Evolutionary conservation across 805 yeast species (phyloP), one percentile per base, ranked within the genome.

Genomic region (Wickerhamiella galacta): DNA sequence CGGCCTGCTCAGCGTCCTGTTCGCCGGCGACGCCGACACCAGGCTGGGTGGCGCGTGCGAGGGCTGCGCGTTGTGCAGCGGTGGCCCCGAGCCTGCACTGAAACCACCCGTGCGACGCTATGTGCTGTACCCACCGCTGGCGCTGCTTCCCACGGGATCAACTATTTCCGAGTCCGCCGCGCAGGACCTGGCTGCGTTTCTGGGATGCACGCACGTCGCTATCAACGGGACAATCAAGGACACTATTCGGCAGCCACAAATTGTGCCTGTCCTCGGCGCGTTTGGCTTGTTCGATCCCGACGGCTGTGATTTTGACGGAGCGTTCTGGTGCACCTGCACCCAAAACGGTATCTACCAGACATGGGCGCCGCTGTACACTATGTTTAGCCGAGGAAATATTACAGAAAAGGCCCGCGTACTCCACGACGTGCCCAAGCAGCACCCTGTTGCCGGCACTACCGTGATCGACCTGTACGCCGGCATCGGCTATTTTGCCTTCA

Each of bases 321-420:
- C 79, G 0, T 67, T 81, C 43, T 81, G 93, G 93, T 77, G 83
- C 43, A 52, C 61, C 8, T 63, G 63, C 1, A 54, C 60, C 2
- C 94, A 81, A 45, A 79, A 82, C 49, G 83, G 82, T 2, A 70
- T 81, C 3, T 58, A 50, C 40, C 94, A 81, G 46, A 63, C 66
- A 7, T 81, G 94, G 94, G 80, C 87, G 4, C 94, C 94, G 2
- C 50, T 64, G 34, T 75, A 70, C 46, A 79, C 93, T 2, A 81
- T 81, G 94, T 82, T 82, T 49, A 74, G 85, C 31, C 54, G 94
- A 14, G 94, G 94, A 1, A 81, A 81, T 49, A 68, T 82, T 44
- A 76, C 76, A 41, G 94, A 81, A 47, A 81, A 81, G 50, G 64
- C 70, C 10, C 53, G 94, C 15, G 62, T 81, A 1, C 47, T 79